phyloP scores from a whole-genome alignment of 306 rosid genomes.

The Casuarina equisetifolia region DNA sequence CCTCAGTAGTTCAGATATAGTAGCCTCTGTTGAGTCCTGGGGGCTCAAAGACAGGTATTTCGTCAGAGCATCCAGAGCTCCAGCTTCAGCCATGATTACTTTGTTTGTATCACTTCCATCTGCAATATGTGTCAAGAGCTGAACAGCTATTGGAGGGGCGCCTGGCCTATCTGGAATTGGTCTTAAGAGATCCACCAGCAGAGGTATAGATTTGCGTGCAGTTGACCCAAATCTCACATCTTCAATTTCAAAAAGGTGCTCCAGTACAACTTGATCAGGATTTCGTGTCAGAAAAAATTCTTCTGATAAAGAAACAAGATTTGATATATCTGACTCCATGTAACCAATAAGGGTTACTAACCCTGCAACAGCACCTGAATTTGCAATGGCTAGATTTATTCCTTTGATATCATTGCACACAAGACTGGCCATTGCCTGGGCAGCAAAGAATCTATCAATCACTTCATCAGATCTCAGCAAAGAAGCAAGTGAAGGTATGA shows the following conservation, averaged over 20 bases:
- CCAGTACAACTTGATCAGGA: constrained; percentile 91
- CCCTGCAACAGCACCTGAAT: constrained; percentile 91
- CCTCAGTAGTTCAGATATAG: constrained; percentile 77
- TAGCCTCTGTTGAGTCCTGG: constrained; percentile 87
- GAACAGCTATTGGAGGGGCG: constrained; percentile 92
- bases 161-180: constrained; percentile 93
- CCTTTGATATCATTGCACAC: constrained; percentile 74
- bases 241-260: constrained; percentile 80
- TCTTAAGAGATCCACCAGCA: constrained; percentile 88
- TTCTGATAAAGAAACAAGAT: constrained; percentile 69
- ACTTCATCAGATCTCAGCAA: constrained; percentile 82
- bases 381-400: constrained; percentile 78
- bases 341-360: constrained; percentile 75
- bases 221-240: constrained; percentile 81
- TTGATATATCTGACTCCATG: constrained; percentile 70
- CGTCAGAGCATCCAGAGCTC: constrained; percentile 90
- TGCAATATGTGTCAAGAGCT: constrained; percentile 79
- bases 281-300: constrained; percentile 73
- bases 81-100: constrained; percentile 88
- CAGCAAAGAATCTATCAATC: constrained; percentile 84
- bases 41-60: constrained; percentile 97
- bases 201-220: constrained; percentile 88
- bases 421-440: constrained; percentile 95
- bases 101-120: constrained; percentile 87
- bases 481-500: constrained; percentile 78